Evolutionary conservation across 2,329 filamentous ascomycete species (phyloP).

Genomic region (Microdochium trichocladiopsis): DNA sequence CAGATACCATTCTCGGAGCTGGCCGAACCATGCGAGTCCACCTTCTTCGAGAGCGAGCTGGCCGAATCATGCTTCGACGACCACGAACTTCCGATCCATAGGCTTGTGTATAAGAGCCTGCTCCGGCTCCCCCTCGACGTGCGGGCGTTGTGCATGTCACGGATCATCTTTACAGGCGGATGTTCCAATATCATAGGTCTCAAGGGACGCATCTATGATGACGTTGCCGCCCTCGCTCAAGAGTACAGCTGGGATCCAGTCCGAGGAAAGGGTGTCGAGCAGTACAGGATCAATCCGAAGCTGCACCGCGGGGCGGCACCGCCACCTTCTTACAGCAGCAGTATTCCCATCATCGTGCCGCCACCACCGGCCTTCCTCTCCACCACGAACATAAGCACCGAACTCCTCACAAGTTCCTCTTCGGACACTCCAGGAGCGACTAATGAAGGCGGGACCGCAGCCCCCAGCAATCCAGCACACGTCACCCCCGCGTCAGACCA

Average conservation of each 20-base stretch:
- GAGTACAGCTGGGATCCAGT: constrained; percentile 72
- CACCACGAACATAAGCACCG: constrained; percentile 2
- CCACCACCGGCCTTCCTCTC: constrained; percentile 8
- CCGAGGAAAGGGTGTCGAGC: constrained; percentile 58
- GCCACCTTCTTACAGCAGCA: constrained; percentile 13
- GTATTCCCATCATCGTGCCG: constrained; percentile 10
- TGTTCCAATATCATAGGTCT: constrained; percentile 74
- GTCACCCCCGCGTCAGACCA: constrained; percentile 43
- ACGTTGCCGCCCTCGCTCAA: constrained; percentile 61
- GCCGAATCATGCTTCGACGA: constrained; percentile 64
- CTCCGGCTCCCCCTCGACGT: constrained; percentile 74
- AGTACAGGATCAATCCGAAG: constrained; percentile 38
- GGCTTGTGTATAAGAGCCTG: constrained; percentile 70
- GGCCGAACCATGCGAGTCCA: constrained; percentile 66
- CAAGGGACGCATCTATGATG: constrained; percentile 67
- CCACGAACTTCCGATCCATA: constrained; percentile 72
- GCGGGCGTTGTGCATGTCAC: constrained; percentile 77
- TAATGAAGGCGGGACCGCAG: constrained; percentile 20
- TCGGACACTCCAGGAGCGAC: neutral
- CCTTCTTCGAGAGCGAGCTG: constrained; percentile 59
- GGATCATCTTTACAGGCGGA: constrained; percentile 80
- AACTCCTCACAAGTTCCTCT: neutral
- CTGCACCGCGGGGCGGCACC: constrained; percentile 23
- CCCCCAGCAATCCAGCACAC: constrained; percentile 28
- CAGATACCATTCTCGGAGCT: constrained; percentile 64